Conservation (phyloP, 345 rosid species). For the Citrus maxima region DNA sequence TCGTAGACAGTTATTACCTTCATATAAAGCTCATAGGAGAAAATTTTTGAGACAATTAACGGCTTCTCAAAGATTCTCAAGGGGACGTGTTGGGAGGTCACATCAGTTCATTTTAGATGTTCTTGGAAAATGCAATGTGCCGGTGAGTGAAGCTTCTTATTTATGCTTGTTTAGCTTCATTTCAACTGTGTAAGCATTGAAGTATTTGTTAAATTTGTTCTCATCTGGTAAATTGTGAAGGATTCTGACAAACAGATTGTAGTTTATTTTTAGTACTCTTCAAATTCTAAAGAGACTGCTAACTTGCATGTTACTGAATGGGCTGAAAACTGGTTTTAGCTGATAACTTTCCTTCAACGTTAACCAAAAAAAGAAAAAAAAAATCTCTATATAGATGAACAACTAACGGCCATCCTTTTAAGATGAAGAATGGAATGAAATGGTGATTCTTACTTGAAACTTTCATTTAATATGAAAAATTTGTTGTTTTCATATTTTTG, state of each 20-base stretch:
- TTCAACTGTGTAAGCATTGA: background rate
- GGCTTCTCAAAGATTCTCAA: slow-evolving; percentile 32
- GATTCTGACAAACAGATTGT: background rate
- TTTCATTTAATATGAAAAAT: background rate
- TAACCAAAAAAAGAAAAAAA: background rate
- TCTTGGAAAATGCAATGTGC: slow-evolving; percentile 77
- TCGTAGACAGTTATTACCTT: slow-evolving; percentile 72
- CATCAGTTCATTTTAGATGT: slow-evolving; percentile 48
- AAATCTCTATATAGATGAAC: background rate
- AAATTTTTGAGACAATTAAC: slow-evolving; percentile 31
- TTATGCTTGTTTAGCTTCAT: background rate
- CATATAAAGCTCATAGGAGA: slow-evolving; percentile 80
- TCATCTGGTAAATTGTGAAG: slow-evolving; percentile 2
- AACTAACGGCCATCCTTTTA: background rate
- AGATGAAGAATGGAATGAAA: background rate
- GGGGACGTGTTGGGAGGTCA: slow-evolving; percentile 33
- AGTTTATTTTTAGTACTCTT: background rate
- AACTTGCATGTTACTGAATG: background rate
- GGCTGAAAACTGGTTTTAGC: background rate
- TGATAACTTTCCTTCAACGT: background rate
- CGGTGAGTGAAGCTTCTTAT: slow-evolving; percentile 47
- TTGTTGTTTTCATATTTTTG: background rate
- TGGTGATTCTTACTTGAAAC: background rate
- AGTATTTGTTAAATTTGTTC: background rate
- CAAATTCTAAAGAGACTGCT: background rate